Evolutionary conservation across 2,329 filamentous ascomycete genomes (phyloP).

Genomic region (Trichocomaceae sp.): DNA sequence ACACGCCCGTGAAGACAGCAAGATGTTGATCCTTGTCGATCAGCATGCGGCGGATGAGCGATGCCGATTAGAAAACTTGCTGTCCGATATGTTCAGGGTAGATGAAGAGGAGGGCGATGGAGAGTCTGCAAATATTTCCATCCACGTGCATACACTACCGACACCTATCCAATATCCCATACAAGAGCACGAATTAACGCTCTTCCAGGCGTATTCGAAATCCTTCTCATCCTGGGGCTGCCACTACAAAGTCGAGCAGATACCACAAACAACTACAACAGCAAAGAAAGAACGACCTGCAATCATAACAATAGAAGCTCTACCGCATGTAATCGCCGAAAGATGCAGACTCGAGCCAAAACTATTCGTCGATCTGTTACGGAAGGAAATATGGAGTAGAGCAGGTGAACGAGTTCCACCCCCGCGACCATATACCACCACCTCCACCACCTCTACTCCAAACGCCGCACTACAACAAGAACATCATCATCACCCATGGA

Average conservation of each 20-base stretch:
- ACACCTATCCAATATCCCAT: constrained; percentile 61
- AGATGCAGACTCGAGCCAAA: constrained; percentile 67
- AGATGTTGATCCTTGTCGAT: constrained; percentile 67
- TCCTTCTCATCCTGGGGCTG: constrained; percentile 73
- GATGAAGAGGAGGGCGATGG: constrained; percentile 2
- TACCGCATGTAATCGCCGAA: constrained; percentile 69
- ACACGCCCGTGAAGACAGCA: constrained; percentile 1
- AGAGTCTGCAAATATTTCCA: constrained; percentile 12
- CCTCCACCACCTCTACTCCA: not conserved
- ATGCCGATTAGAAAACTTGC: constrained; percentile 67
- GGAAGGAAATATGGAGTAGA: constrained; percentile 65
- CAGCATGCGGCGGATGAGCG: constrained; percentile 95
- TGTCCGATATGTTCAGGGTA: constrained; percentile 47
- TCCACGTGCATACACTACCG: constrained; percentile 31
- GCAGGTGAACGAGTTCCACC: constrained; percentile 36
- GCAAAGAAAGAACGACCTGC: constrained; percentile 1
- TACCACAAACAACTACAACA: not conserved
- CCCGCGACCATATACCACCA: not conserved
- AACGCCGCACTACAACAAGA: too few relatives aligned
- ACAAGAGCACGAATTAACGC: constrained; percentile 50
- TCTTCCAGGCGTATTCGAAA: constrained; percentile 49
- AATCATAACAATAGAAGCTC: constrained; percentile 45
- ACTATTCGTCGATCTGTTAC: constrained; percentile 65
- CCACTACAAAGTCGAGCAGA: constrained; percentile 46
- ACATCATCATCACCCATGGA: constrained; percentile 49